Evolutionary conservation across 2,329 filamentous ascomycete species (phyloP).

Genomic region (Endoconidiophora laricicola): DNA sequence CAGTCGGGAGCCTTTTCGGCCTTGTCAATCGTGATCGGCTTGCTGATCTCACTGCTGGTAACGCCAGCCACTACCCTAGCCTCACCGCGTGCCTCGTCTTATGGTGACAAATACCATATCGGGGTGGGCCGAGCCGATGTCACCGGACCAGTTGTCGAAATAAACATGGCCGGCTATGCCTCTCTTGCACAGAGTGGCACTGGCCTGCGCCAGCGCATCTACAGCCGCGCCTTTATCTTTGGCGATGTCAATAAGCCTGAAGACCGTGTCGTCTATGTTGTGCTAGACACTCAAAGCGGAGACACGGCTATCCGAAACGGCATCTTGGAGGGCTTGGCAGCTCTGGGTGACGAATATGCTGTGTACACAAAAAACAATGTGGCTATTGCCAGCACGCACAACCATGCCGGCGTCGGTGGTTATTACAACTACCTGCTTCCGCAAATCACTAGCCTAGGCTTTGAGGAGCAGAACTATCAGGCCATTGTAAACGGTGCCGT

Average conservation of each 20-base stretch:
- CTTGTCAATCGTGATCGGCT: not conserved
- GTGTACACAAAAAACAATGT: slow-evolving; percentile 65
- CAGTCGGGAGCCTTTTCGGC: not conserved
- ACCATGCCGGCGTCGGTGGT: slow-evolving; percentile 73
- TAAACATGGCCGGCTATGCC: slow-evolving; percentile 83
- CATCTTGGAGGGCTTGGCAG: slow-evolving; percentile 54
- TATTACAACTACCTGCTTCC: slow-evolving; percentile 88
- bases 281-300: slow-evolving; percentile 71
- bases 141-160: slow-evolving; percentile 63
- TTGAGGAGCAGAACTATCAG: slow-evolving; percentile 68
- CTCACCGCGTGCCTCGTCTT: not conserved
- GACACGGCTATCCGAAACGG: slow-evolving; percentile 78
- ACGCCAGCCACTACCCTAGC: not conserved
- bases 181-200: slow-evolving; percentile 62
- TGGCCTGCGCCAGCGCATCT: slow-evolving; percentile 69
- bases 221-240: slow-evolving; percentile 75
- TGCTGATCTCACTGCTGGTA: not conserved
- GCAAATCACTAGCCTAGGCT: slow-evolving; percentile 74
- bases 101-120: slow-evolving; percentile 24
- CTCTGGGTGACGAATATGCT: slow-evolving; percentile 53
- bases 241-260: slow-evolving; percentile 46
- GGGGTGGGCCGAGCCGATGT: slow-evolving; percentile 39
- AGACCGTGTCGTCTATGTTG: slow-evolving; percentile 68
- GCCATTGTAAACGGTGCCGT: slow-evolving; percentile 76
- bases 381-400: slow-evolving; percentile 83